Conservation (phyloP, 345 rosid species). For the Cardamine chenopodiifolia region DNA sequence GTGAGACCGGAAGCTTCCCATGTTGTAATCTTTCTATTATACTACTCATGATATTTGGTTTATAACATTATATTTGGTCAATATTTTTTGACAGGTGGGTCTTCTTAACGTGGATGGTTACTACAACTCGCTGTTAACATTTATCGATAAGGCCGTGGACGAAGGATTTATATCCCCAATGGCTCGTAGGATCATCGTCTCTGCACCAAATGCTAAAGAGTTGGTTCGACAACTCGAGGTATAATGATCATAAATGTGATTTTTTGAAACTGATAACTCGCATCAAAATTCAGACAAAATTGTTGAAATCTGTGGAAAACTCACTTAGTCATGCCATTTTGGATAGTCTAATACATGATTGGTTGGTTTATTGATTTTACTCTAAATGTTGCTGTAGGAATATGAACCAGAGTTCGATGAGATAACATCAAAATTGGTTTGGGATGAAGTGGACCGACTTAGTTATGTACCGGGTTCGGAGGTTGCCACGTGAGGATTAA, state of each 20-base stretch:
- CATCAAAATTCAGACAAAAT: neutral
- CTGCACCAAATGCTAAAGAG: slow-evolving; percentile 82
- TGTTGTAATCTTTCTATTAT: slow-evolving; percentile 33
- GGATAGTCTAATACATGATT: neutral
- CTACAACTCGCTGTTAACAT: slow-evolving; percentile 80
- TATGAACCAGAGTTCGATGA: slow-evolving; percentile 79
- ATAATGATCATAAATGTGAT: slow-evolving; percentile 2
- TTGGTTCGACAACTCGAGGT: slow-evolving; percentile 90
- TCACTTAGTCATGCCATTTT: neutral
- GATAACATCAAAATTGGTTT: slow-evolving; percentile 71
- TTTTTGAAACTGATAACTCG: neutral
- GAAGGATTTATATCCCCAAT: slow-evolving; percentile 89
- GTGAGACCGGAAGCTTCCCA: slow-evolving; percentile 48
- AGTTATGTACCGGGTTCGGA: slow-evolving; percentile 59
- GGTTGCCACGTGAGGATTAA: slow-evolving; percentile 50
- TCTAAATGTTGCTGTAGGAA: slow-evolving; percentile 48
- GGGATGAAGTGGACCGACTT: slow-evolving; percentile 82
- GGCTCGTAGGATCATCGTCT: slow-evolving; percentile 85
- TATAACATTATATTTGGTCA: slow-evolving; percentile 19
- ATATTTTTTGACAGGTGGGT: slow-evolving; percentile 65
- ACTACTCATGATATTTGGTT: neutral
- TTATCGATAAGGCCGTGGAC: slow-evolving; percentile 88
- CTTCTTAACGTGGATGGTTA: slow-evolving; percentile 92
- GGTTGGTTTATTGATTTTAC: no score
- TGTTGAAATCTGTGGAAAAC: neutral